Base-by-base conservation (phyloP, 345 rosid species). In the Lumnitzera racemosa region DNA sequence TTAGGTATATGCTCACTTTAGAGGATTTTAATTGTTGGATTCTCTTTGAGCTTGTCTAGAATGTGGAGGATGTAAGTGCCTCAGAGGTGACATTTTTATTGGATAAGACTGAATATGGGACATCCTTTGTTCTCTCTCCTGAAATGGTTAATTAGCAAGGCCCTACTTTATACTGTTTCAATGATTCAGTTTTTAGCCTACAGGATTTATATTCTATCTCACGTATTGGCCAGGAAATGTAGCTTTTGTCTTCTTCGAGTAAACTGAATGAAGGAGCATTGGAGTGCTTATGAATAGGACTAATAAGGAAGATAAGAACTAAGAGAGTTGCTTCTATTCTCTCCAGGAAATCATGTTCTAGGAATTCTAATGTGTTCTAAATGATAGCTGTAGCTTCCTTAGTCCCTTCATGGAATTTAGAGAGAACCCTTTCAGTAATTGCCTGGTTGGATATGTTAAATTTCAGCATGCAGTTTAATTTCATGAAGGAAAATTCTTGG, bases 81-180 rank as follows among this genome's bases (percentile, higher is more conserved):
- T 86, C 98, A 57, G 84, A 91, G 72, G 98, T 91, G 74, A 65
- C 64, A 53, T 88, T 91, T 75, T 90, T 88, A 62, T 78, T 91
- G 78, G 98, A 91, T 74, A 91, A 73, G 74, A 88, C 98, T 67
- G 95, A 88, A 53, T 91, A 86, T 75, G 98, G 96, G 58, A 81
- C 91, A 61, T 91, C 98, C 70, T 91, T 95, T 53, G 84, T 91
- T 74, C 96, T 91, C 57, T 91, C 96, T 71, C 98, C 96, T 60
- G 95, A 86, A 76, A 91, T 91, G 96, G 96, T 86, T 24, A 95
- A 91, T 61, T 91, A 91, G 98, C 98, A 91, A 77, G 98, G 98
- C 67, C 95, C 96, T 73, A 96, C 98, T 20, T 70, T 91, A 64
- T 91, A 86, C 74, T 88, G 96, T 76, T 91, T 81, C 80, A 91